Evolutionary conservation across 2,329 filamentous ascomycete genomes (phyloP).

Genomic region (Cytospora piceicola): DNA sequence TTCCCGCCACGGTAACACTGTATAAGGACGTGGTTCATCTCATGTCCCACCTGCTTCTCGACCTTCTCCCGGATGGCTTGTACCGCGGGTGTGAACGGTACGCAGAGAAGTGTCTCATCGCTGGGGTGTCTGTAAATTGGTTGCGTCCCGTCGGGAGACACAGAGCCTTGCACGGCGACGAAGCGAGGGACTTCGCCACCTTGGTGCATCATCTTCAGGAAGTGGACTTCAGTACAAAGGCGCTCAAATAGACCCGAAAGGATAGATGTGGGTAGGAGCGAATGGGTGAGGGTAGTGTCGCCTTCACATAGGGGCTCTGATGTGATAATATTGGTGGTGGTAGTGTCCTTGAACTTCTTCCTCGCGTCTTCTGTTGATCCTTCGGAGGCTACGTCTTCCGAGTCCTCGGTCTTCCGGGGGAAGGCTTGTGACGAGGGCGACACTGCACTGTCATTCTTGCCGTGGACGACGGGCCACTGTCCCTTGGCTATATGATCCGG

Average conservation of each 20-base stretch:
- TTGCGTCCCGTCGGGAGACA: conserved; percentile 70
- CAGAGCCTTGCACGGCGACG: conserved; percentile 82
- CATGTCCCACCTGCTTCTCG: conserved; percentile 75
- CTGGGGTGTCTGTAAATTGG: conserved; percentile 95
- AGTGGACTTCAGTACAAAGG: conserved; percentile 75
- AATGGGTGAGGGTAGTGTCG: conserved; percentile 74
- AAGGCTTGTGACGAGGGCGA: neutral
- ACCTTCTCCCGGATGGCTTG: conserved; percentile 68
- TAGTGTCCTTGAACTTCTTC: conserved; percentile 32
- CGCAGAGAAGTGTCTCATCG: conserved; percentile 80
- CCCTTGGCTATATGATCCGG: conserved; percentile 9
- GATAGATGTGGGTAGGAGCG: conserved; percentile 65
- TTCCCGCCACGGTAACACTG: conserved; percentile 88
- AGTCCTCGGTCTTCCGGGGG: neutral
- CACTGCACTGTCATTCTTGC: neutral
- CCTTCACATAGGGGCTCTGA: conserved; percentile 72
- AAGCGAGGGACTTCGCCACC: conserved; percentile 89
- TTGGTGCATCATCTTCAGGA: conserved; percentile 92
- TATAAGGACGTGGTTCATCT: conserved; percentile 88
- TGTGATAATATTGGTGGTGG: conserved; percentile 33
- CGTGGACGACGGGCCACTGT: neutral
- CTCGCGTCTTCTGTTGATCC: conserved; percentile 10
- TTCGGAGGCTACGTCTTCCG: neutral
- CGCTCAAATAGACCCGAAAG: conserved; percentile 67
- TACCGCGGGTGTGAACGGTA: conserved; percentile 76